Percentiles rank a stretch among this genome's conserved stretches.
Conservation (phyloP, 768 basidiomycete species). For the Stropharia rugosoannulata region DNA sequence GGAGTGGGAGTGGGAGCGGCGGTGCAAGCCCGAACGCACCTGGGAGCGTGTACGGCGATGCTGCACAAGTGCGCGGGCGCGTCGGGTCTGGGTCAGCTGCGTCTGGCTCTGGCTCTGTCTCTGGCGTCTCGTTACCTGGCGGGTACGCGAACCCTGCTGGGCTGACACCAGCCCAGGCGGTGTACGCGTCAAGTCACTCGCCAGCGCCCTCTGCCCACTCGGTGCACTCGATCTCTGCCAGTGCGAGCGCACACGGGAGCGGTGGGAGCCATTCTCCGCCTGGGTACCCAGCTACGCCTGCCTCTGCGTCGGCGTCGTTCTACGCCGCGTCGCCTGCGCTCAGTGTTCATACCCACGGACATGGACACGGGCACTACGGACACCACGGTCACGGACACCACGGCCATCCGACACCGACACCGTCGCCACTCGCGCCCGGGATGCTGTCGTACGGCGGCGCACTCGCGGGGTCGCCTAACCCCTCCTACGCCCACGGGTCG, state of each 20-base stretch:
- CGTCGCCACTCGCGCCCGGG: constrained; percentile 3
- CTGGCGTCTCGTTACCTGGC: no score
- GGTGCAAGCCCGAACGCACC: neutral
- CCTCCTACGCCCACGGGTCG: no score
- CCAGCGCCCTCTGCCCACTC: constrained; percentile 5
- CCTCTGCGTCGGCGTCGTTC: neutral
- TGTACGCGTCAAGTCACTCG: constrained; percentile 21
- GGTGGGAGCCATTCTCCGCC: neutral
- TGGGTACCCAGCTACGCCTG: neutral
- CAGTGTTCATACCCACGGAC: neutral
- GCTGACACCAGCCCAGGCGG: constrained; percentile 34
- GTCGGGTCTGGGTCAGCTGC: no score
- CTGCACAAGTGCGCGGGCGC: no score
- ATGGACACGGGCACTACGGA: neutral
- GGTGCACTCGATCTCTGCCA: no score
- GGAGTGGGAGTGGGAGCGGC: neutral
- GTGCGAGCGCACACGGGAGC: no score
- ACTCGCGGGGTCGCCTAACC: neutral
- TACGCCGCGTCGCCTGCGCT: constrained; percentile 1
- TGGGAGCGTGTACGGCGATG: no score
- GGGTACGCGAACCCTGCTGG: neutral
- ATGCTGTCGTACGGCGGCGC: neutral
- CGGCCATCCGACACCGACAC: constrained; percentile 6
- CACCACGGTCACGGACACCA: no score
- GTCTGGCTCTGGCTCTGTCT: no score